Evolutionary conservation across 2,329 filamentous ascomycete species (phyloP), one percentile per base, ranked within the genome.

Genomic region (Pyrenochaeta sp.): DNA sequence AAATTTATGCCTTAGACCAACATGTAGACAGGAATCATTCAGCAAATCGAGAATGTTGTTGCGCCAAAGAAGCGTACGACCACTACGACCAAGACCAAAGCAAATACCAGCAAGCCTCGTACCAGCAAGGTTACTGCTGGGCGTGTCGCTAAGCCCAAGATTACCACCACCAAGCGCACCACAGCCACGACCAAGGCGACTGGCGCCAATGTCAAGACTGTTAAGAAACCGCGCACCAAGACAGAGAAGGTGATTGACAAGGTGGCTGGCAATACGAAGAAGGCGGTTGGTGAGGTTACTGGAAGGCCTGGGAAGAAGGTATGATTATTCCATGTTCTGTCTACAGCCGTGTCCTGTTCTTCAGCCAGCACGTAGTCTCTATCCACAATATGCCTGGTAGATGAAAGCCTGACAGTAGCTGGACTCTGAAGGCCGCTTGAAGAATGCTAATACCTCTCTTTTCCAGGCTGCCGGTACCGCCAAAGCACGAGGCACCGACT

Each of bases 11-110:
- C 40, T 2, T 17, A 27, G 23, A 9, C 15, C 2, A 3, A 17
- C 23, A 35, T 48, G 27, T 18, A 78, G 71, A 82, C 83, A 56
- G 81, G 83, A 67, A 74, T 84, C 69, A 79, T 84, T 68, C 70
- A 76, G 54, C 74, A 77, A 39, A 68, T 83, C 66, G 81, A 84
- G 68, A 81, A 80, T 12, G 75, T 73, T 11, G 46, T 62, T 31
- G 58, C 72, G 33, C 64, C 62, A 27, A 80, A 78, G 71, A 79
- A 77, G 68, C 72, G 68, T 49, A 66, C 60, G 18, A 59, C 72
- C 0, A 63, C 70, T 5, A 74, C 73, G 64, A 44, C 48, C 23
- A 78, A 75, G 42, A 72, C 73, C 68, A 78, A 76, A 64, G 73
- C 77, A 45, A 69, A 68, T 51, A 67, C 66, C 9, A 61, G 54